Evolutionary conservation across 2,329 filamentous ascomycete genomes (phyloP).

Genomic region (Claviceps citrina): DNA sequence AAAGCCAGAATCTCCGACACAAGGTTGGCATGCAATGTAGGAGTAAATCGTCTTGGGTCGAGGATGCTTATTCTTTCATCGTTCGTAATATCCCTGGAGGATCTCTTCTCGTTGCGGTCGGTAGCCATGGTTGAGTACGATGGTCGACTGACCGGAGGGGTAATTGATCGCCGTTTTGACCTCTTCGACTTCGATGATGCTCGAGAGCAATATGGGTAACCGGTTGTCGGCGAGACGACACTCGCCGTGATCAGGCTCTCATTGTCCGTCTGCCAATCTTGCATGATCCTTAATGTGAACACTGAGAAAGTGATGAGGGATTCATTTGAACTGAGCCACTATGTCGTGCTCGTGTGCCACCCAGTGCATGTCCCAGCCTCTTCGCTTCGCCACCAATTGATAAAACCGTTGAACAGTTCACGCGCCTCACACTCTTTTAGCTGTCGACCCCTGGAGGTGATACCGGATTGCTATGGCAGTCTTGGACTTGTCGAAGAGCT

Average conservation of each 20-base stretch:
- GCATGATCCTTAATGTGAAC: slow-evolving; percentile 25
- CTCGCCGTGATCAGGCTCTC: slow-evolving; percentile 36
- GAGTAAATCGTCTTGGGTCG: slow-evolving; percentile 85
- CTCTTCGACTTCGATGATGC: slow-evolving; percentile 45
- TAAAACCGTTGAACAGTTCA: slow-evolving; percentile 6
- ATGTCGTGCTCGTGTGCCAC: background rate
- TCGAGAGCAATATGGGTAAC: slow-evolving; percentile 54
- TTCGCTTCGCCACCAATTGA: background rate
- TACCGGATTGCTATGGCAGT: slow-evolving; percentile 4
- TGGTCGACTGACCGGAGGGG: slow-evolving; percentile 42
- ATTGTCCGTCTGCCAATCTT: slow-evolving; percentile 47
- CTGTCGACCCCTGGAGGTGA: too few species aligned
- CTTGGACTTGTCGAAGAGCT: background rate
- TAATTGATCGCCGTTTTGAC: slow-evolving; percentile 47
- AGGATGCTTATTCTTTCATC: slow-evolving; percentile 61
- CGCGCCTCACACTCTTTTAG: background rate
- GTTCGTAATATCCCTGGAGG: slow-evolving; percentile 41
- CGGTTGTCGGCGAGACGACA: slow-evolving; percentile 45
- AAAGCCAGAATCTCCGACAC: slow-evolving; percentile 86
- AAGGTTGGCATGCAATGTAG: slow-evolving; percentile 82
- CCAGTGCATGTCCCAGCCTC: slow-evolving; percentile 1
- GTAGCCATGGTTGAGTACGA: slow-evolving; percentile 39
- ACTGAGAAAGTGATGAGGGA: background rate
- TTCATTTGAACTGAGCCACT: background rate
- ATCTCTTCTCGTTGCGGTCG: slow-evolving; percentile 30